Evolutionary conservation across 768 basidiomycete species (phyloP).

Genomic region (button mushroom (Agaricus bisporus)): DNA sequence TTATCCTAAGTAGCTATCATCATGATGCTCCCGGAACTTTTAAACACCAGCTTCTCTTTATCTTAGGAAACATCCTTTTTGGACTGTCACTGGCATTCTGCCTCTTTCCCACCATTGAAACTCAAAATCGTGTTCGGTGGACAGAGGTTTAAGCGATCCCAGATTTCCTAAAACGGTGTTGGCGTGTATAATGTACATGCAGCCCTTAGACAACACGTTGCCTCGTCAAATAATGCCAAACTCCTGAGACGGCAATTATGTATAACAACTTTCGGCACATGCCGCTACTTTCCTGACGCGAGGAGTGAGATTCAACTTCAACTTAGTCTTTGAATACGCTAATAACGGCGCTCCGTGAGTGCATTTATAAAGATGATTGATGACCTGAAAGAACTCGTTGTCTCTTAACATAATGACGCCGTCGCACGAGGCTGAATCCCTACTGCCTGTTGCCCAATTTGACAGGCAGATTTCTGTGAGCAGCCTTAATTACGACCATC

Average conservation of each 20-base stretch:
- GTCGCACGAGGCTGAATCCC: background rate
- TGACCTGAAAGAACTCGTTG: background rate
- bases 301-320: background rate
- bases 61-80: too few relatives aligned
- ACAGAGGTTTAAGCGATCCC: too few relatives aligned
- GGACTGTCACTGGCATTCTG: too few relatives aligned
- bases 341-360: conserved; percentile 6
- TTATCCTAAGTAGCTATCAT: conserved; percentile 18
- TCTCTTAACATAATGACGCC: background rate
- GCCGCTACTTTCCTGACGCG: conserved; percentile 1
- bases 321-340: background rate
- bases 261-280: conserved; percentile 1
- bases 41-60: conserved; percentile 8
- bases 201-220: background rate
- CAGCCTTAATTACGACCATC: conserved; percentile 12
- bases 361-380: background rate
- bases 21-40: conserved; percentile 14
- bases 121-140: background rate
- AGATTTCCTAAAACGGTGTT: background rate
- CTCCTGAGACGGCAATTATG: background rate
- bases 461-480: conserved; percentile 11
- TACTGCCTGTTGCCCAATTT: conserved; percentile 6
- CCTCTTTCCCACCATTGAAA: background rate
- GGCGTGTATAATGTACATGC: too few relatives aligned
- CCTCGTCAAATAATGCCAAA: background rate